Evolutionary conservation across 345 rosid genomes (phyloP).

Genomic region (sweet orange (Citrus sinensis)): DVS_A1.0 CM039163.1:22528001-22528500

Average conservation of each 20-base stretch:
- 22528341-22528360: slow-evolving; percentile 63
- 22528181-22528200: neutral
- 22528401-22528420: slow-evolving; percentile 72
- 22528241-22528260: neutral
- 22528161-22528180: neutral
- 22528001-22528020: neutral
- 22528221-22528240: neutral
- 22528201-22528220: neutral
- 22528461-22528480: slow-evolving; percentile 55
- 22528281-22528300: neutral
- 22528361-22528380: slow-evolving; percentile 56
- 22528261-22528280: neutral
- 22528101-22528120: neutral
- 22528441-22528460: slow-evolving; percentile 72
- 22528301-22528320: slow-evolving; percentile 17
- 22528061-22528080: neutral
- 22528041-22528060: neutral
- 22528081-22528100: neutral
- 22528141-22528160: neutral
- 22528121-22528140: neutral
- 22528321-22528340: slow-evolving; percentile 88
- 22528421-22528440: slow-evolving; percentile 62
- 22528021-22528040: neutral
- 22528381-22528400: slow-evolving; percentile 87
- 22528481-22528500: slow-evolving; percentile 88